These are phyloP conservation scores for Microsporum audouinii DNA, from an alignment of 2,329 filamentous ascomycete species.

Conservation along the genomic window DNA sequence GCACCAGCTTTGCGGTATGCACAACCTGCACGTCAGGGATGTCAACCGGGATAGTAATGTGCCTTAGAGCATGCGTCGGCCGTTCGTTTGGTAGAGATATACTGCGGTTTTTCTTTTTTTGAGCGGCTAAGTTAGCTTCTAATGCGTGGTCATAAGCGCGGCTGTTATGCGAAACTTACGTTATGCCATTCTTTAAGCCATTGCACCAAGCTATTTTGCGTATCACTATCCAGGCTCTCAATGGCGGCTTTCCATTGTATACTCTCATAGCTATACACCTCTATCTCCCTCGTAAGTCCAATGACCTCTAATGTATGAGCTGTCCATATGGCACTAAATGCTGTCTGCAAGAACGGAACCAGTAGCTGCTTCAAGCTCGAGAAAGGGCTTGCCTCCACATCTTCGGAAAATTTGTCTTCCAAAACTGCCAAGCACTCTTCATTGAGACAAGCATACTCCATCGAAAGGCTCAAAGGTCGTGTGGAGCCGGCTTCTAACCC, in stretches of 20 bases:
- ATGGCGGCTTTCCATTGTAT: constrained; percentile 45
- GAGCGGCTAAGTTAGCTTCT: not conserved
- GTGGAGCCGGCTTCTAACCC: constrained; percentile 15
- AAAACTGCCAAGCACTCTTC: constrained; percentile 53
- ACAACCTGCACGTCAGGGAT: constrained; percentile 73
- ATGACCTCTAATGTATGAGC: constrained; percentile 43
- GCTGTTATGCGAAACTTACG: constrained; percentile 25
- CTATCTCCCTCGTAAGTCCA: constrained; percentile 42
- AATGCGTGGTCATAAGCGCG: too few species aligned
- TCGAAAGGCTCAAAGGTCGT: constrained; percentile 45
- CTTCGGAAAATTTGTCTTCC: constrained; percentile 35
- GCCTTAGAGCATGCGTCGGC: constrained; percentile 38
- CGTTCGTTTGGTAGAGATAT: constrained; percentile 23
- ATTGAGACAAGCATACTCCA: constrained; percentile 66
- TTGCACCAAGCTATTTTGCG: constrained; percentile 29
- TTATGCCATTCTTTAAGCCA: constrained; percentile 42
- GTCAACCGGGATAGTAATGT: constrained; percentile 80
- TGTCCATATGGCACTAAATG: constrained; percentile 36
- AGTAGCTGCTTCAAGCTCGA: constrained; percentile 41
- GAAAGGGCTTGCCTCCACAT: constrained; percentile 39
- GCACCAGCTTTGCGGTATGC: constrained; percentile 51
- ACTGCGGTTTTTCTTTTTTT: constrained; percentile 21
- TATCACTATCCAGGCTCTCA: constrained; percentile 37
- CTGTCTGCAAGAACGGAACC: constrained; percentile 39
- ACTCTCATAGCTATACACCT: constrained; percentile 41